phyloP scores from a whole-genome alignment of 495 filamentous ascomycete species.

The Chaetomium cochliodes region DNA sequence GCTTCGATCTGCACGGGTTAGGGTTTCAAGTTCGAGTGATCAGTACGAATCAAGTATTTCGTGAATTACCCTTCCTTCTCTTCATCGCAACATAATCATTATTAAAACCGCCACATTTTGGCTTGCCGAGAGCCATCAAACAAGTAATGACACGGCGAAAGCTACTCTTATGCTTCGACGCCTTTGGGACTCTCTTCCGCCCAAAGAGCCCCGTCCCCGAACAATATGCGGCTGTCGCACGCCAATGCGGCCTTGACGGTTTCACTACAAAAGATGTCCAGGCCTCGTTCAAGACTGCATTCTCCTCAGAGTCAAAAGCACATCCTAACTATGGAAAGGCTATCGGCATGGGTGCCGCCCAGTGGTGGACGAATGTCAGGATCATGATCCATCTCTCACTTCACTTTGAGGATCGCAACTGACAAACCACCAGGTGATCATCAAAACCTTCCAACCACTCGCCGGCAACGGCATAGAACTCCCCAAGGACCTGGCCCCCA shows the following conservation, averaged over 20 bases:
- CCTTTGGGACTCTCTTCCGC: constrained; percentile 72
- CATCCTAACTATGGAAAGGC: constrained; percentile 70
- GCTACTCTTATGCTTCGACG: constrained; percentile 68
- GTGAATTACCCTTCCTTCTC: too few relatives aligned
- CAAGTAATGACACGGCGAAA: constrained; percentile 28
- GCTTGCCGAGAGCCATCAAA: neutral
- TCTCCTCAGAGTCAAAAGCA: constrained; percentile 46
- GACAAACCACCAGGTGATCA: constrained; percentile 24
- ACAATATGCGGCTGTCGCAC: constrained; percentile 63
- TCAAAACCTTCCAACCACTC: constrained; percentile 44
- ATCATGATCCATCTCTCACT: neutral
- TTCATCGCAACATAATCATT: too few relatives aligned
- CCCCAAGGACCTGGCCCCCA: constrained; percentile 52
- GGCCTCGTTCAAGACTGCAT: constrained; percentile 46
- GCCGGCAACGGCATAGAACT: constrained; percentile 21
- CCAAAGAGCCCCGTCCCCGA: constrained; percentile 58
- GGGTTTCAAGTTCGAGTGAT: too few relatives aligned
- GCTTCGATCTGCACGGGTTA: too few relatives aligned
- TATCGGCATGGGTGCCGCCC: constrained; percentile 52
- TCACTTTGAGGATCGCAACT: neutral
- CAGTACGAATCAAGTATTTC: too few relatives aligned
- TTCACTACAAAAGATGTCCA: constrained; percentile 37
- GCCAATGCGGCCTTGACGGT: constrained; percentile 53
- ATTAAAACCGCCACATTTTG: too few relatives aligned
- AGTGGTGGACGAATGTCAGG: constrained; percentile 70